A percentile compares a stretch with the other conserved stretches of the same genome.
Conservation (phyloP, 2,329 filamentous ascomycete species). For the Xylaria sp. region DNA sequence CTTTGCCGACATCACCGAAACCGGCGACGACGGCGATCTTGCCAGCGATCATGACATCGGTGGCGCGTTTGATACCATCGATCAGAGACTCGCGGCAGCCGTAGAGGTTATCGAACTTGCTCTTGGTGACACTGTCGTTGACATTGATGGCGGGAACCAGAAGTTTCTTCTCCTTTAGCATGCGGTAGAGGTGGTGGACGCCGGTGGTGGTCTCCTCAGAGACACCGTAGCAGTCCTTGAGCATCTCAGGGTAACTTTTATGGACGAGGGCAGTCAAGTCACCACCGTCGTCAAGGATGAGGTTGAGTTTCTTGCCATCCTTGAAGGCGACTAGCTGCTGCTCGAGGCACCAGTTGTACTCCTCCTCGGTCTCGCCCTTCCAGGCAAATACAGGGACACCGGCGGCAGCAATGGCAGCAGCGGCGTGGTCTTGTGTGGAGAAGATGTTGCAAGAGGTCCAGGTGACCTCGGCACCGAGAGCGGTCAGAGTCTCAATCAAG, state of each 20-base stretch:
- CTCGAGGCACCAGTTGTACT: constrained; percentile 99
- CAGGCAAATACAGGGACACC: constrained; percentile 87
- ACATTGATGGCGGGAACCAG: constrained; percentile 98
- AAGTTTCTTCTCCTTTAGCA: constrained; percentile 91
- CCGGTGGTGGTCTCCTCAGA: constrained; percentile 99
- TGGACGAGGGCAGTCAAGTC: constrained; percentile 96
- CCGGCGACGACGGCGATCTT: constrained; percentile 98
- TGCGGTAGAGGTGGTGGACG: constrained; percentile 99
- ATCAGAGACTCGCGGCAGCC: constrained; percentile 98
- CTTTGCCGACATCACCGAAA: constrained; percentile 99
- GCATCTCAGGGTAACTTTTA: constrained; percentile 98
- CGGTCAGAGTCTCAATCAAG: constrained; percentile 95
- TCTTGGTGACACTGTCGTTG: constrained; percentile 99
- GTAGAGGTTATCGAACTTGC: constrained; percentile 99
- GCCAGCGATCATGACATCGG: constrained; percentile 99
- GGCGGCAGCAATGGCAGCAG: constrained; percentile 92
- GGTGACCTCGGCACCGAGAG: constrained; percentile 97
- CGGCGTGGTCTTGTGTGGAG: constrained; percentile 98
- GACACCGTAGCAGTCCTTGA: constrained; percentile 97
- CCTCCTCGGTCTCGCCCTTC: constrained; percentile 97
- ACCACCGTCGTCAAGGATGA: constrained; percentile 99
- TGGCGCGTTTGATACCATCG: constrained; percentile 99
- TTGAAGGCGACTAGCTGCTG: constrained; percentile 98
- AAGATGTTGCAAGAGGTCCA: constrained; percentile 99
- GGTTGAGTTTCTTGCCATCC: constrained; percentile 94